Evolutionary conservation across 768 basidiomycete genomes (phyloP), one percentile per base, ranked within the genome.

Genomic region (Termitomyces eurrhizus): DNA sequence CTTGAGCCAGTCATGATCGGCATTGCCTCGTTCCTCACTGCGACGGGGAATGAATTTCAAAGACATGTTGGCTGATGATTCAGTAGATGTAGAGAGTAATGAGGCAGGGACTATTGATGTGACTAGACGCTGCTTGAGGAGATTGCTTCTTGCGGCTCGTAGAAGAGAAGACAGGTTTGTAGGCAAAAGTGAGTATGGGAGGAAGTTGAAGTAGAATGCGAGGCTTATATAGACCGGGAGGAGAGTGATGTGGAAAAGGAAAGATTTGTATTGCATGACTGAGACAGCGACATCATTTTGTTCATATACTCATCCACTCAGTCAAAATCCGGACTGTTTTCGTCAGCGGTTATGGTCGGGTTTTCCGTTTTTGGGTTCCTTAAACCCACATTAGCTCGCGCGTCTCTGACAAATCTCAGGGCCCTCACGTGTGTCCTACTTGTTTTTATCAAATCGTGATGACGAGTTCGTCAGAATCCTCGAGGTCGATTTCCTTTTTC

Each of bases 121-220:
- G n/a, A n/a, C n/a, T n/a, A n/a, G n/a, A n/a, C n/a, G n/a, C n/a
- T n/a, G n/a, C n/a, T n/a, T n/a, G n/a, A n/a, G n/a, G n/a, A n/a
- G n/a, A n/a, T n/a, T n/a, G n/a, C n/a, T n/a, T n/a, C n/a, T n/a
- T 90, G 77, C 72, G 56, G 77, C 68, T 68, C 73, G 71, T 53
- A 75, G 66, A 24, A 79, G 70, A 52, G 74, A 69, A 66, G 75
- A 75, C 75, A 78, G 74, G 57, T 73, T 75, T 69, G 53, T 39
- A 24, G 65, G 63, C n/a, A 63, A 32, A 50, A 58, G 49, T 44
- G 74, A 42, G 24, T 26, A 32, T 55, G 53, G 71, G 53, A 76
- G 46, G 59, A 75, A 62, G 60, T 69, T 62, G 68, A 75, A 62
- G 66, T 74, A 75, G 46, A 74, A 18, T 32, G 74, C 74, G 58